Percentiles rank a stretch among this genome's conserved stretches.
phyloP scores from a whole-genome alignment of 352 stramenopile species.

The Phytopythium delawarense region DNA sequence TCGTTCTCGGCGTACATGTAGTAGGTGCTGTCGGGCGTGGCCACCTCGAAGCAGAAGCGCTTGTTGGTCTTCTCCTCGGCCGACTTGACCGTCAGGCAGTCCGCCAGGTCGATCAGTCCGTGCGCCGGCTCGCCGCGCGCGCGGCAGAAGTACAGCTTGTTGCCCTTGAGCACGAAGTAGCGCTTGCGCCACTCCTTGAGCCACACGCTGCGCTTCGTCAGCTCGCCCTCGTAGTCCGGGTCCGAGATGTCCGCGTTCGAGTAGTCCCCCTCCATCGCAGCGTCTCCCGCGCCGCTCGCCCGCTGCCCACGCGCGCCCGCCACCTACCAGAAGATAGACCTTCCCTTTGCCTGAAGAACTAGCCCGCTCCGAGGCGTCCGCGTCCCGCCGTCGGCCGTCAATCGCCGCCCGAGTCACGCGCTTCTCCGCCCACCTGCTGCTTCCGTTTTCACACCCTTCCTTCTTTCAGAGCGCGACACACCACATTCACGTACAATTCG shows the following conservation, averaged over 20 bases:
- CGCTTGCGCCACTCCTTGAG: slow-evolving; percentile 89
- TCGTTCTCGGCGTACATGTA: slow-evolving; percentile 92
- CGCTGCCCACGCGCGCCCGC: too few relatives aligned
- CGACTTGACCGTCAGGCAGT: slow-evolving; percentile 89
- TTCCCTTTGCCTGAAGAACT: too few relatives aligned
- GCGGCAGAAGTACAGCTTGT: slow-evolving; percentile 89
- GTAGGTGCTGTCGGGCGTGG: slow-evolving; percentile 85
- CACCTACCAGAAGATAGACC: too few relatives aligned
- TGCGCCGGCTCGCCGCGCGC: slow-evolving; percentile 72
- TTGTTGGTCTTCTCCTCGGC: slow-evolving; percentile 92
- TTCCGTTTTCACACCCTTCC: neutral
- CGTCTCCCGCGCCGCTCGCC: neutral
- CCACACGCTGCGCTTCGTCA: slow-evolving; percentile 91
- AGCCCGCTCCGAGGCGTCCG: too few relatives aligned
- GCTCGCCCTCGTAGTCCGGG: slow-evolving; percentile 83
- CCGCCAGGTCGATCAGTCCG: slow-evolving; percentile 85
- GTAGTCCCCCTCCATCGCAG: slow-evolving; percentile 68
- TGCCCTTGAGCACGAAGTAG: slow-evolving; percentile 90
- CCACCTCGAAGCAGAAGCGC: slow-evolving; percentile 88
- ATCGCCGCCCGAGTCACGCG: neutral
- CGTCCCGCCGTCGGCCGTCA: neutral
- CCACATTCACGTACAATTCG: neutral
- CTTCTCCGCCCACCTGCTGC: neutral
- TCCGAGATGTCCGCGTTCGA: slow-evolving; percentile 72
- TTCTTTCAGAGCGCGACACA: neutral